Evolutionary conservation across 129 eudicot species (phyloP).

Genomic region (Heracleum sosnowskyi): DNA sequence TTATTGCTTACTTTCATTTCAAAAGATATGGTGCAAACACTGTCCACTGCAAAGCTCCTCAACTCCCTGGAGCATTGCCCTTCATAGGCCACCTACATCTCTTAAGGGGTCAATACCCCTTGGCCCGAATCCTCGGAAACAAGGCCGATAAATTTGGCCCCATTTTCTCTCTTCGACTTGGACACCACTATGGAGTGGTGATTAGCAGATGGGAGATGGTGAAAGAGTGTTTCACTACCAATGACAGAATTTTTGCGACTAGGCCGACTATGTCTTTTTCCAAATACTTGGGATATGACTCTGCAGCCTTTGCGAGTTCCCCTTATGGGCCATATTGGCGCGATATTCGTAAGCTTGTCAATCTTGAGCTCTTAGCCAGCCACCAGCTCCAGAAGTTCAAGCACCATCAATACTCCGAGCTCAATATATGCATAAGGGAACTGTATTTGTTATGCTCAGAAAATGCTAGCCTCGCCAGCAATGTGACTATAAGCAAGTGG

Average conservation of each 20-base stretch:
- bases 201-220: conserved; percentile 43
- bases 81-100: conserved; percentile 55
- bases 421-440: conserved; percentile 17
- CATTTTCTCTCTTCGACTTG: conserved; percentile 43
- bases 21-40: neutral
- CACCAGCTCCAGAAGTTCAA: conserved; percentile 37
- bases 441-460: conserved; percentile 14
- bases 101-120: conserved; percentile 30
- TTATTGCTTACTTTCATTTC: conserved; percentile 1
- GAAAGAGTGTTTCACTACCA: conserved; percentile 48
- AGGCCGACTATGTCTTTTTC: conserved; percentile 50
- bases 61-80: conserved; percentile 53
- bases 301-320: conserved; percentile 37
- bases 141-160: conserved; percentile 45
- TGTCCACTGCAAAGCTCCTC: conserved; percentile 22
- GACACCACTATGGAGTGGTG: conserved; percentile 41
- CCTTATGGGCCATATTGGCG: conserved; percentile 68
- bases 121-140: conserved; percentile 44
- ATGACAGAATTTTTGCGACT: conserved; percentile 43
- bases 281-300: conserved; percentile 38
- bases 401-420: conserved; percentile 36
- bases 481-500: conserved; percentile 26
- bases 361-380: conserved; percentile 38
- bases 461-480: neutral
- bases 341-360: conserved; percentile 45